Percentiles rank a stretch among this genome's conserved stretches.
Conservation (phyloP, 179 eudicot species). For the Corrigiola litoralis region DNA sequence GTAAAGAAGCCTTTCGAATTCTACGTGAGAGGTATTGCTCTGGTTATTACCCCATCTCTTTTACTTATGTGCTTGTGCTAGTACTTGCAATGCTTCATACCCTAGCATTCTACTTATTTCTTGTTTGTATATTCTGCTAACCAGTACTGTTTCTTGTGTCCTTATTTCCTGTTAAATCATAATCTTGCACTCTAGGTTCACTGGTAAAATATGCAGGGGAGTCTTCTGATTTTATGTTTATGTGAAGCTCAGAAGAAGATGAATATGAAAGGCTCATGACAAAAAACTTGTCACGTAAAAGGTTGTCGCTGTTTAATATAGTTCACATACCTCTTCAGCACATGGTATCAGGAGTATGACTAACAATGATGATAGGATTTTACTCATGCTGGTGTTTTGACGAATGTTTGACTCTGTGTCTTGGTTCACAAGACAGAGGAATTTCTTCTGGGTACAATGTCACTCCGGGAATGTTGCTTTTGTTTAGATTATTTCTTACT, state of each 20-base stretch:
- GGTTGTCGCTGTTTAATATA: background rate
- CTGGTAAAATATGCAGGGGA: background rate
- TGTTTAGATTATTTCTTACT: no score
- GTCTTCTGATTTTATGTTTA: background rate
- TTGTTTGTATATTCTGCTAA: background rate
- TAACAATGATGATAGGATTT: no score
- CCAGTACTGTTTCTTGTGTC: background rate
- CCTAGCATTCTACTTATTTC: background rate
- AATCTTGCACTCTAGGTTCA: background rate
- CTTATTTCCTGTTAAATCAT: background rate
- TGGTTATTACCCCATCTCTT: background rate
- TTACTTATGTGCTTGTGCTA: background rate
- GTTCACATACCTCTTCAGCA: no score
- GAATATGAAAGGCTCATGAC: background rate
- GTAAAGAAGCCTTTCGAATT: slow-evolving; percentile 81
- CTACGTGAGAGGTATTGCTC: slow-evolving; percentile 65
- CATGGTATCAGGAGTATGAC: no score
- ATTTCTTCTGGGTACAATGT: no score
- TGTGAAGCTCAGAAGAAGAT: background rate
- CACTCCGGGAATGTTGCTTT: no score
- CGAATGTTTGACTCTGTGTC: no score
- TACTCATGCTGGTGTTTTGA: no score
- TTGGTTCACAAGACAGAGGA: no score
- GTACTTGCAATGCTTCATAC: background rate
- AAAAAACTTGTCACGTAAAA: background rate